These are phyloP conservation scores for Mycena galericulata DNA, from an alignment of 768 basidiomycete species.

Conservation along the genomic window DNA sequence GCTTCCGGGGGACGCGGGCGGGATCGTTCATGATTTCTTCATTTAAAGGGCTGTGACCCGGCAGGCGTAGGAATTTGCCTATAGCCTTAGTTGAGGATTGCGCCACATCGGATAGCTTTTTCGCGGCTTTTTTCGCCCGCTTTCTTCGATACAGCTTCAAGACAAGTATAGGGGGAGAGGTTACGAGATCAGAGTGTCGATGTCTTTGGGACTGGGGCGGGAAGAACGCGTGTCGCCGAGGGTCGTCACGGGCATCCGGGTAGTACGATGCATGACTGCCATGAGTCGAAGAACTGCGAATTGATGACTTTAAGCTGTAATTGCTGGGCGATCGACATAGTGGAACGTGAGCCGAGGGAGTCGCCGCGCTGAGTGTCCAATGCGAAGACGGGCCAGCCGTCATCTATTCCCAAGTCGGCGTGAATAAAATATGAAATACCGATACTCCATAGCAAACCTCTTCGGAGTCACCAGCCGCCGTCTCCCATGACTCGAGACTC, in stretches of 20 bases:
- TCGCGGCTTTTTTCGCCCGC: not conserved
- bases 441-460: not conserved
- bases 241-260: not conserved
- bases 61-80: not conserved
- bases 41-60: too few species aligned
- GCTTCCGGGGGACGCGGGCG: not conserved
- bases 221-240: not conserved
- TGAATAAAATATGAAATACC: not conserved
- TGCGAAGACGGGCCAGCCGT: constrained; percentile 10
- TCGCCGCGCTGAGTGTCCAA: constrained; percentile 6
- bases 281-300: not conserved
- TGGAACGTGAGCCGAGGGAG: not conserved
- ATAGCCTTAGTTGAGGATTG: not conserved
- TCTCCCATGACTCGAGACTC: not conserved
- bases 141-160: not conserved
- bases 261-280: not conserved
- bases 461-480: not conserved
- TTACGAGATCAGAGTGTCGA: not conserved
- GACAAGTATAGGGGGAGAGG: not conserved
- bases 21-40: not conserved
- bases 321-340: not conserved
- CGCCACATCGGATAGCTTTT: not conserved
- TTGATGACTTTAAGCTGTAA: not conserved
- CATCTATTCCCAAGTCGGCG: not conserved
- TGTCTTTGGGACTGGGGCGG: not conserved